Base-by-base conservation (phyloP, 2,329 filamentous ascomycete species). In the Aspergillus melleus region DNA sequence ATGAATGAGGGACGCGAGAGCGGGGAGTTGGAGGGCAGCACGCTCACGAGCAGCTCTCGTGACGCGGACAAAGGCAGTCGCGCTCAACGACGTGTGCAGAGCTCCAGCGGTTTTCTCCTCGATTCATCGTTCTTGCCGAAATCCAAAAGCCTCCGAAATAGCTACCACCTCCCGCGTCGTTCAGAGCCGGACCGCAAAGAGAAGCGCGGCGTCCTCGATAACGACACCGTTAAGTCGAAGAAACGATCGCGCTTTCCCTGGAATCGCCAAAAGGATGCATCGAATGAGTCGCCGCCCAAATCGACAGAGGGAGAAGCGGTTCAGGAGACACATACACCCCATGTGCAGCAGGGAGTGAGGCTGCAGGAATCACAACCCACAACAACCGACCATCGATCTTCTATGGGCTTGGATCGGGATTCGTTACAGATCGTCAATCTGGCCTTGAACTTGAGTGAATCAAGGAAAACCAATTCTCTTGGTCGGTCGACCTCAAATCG, bases 361-460 rank as follows among this genome's bases (percentile, higher is more conserved):
- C 58, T 64, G 14, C 59, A 66, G 11, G 63, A 61, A 46, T 52
- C 58, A 22, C 62, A 64, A 36, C 53, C 52, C 12, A 49, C 57
- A 22, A 44, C 54, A 26, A 39, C 63, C 20, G 46, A 61, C 12
- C 55, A 58, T 22, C 65, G 64, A 56, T 52, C 67, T 49, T 62
- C 71, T 19, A 55, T 70, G 51, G 80, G 76, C 6, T 71, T 90
- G 20, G 87, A 92, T 68, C 83, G 90, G 61, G 93, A 97, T 70
- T 90, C 93, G 8, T 86, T 89, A 4, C 91, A 96, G 74, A 96
- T 98, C 64, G 92, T 98, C 47, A 92, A 92, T 70, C 90, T 98
- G 85, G 94, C 94, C 1, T 78, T 98, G 67, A 95, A 89, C 64
- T 77, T 98, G 53, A 96, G 90, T 78, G 92, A 97, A 75, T 70